Percentiles rank a stretch among this genome's conserved stretches.
Conservation (phyloP, 2,329 filamentous ascomycete species). For the Colletotrichum sp. region DNA sequence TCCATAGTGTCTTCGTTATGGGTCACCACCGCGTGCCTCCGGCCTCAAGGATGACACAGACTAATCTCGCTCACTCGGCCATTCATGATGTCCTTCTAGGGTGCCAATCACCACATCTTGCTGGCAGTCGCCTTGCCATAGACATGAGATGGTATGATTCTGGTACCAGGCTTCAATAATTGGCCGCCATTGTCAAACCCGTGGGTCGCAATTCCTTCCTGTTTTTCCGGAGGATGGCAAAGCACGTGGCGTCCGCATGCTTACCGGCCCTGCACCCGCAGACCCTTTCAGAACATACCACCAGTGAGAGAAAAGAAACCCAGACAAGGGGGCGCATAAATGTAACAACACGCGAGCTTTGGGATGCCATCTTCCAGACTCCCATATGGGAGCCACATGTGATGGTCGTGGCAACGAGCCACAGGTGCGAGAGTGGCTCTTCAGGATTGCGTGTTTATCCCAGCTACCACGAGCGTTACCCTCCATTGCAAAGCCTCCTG, state of each 20-base stretch:
- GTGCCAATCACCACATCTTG: conserved; percentile 4
- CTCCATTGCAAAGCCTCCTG: neutral
- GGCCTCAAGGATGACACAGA: neutral
- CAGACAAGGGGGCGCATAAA: neutral
- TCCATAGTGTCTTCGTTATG: neutral
- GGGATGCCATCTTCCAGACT: neutral
- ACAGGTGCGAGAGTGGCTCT: neutral
- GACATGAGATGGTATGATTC: conserved; percentile 3
- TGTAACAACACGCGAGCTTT: conserved; percentile 5
- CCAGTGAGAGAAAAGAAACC: neutral
- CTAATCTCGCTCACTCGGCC: neutral
- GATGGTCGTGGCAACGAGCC: neutral
- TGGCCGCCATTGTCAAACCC: conserved; percentile 28
- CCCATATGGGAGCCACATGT: conserved; percentile 9
- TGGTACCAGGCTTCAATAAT: conserved; percentile 23
- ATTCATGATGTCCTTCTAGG: neutral
- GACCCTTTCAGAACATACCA: neutral
- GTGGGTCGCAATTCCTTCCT: neutral
- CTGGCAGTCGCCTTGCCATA: neutral
- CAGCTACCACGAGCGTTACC: neutral
- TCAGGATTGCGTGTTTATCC: neutral
- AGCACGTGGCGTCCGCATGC: conserved; percentile 20
- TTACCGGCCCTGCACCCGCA: neutral
- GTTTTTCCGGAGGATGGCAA: neutral
- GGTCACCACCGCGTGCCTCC: neutral